Evolutionary conservation across 2,329 filamentous ascomycete species (phyloP).

Genomic region (Onygenales sp.): DNA sequence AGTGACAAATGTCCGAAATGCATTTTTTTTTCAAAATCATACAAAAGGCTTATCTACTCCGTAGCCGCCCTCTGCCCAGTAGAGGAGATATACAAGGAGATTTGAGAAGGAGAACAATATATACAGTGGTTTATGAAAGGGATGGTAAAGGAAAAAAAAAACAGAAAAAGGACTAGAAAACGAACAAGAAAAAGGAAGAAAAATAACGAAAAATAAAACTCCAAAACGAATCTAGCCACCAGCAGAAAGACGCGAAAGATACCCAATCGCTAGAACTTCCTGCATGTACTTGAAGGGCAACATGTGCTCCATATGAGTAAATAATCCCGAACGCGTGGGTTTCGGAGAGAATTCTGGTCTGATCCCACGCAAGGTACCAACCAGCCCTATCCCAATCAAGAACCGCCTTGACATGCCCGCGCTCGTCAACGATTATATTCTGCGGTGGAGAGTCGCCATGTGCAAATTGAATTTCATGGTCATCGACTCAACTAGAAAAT

Average conservation of each 20-base stretch:
- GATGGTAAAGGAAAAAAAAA: no score
- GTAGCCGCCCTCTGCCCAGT: no score
- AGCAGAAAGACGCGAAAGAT: background rate
- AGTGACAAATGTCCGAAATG: no score
- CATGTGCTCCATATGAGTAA: background rate
- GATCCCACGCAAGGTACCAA: conserved; percentile 6
- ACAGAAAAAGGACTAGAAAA: no score
- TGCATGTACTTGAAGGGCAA: background rate
- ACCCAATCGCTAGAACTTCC: background rate
- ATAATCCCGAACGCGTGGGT: background rate
- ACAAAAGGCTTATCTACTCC: no score
- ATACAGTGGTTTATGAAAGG: no score
- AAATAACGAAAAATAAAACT: no score
- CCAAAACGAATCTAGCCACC: background rate
- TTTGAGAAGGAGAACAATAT: no score
- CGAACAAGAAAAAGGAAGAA: no score
- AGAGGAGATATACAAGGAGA: no score
- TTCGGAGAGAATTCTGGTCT: background rate
- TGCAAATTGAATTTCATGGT: conserved; percentile 7
- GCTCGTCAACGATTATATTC: conserved; percentile 12
- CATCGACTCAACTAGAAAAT: conserved; percentile 2
- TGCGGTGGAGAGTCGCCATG: conserved; percentile 12
- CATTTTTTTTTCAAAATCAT: no score
- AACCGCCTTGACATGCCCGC: conserved; percentile 9
- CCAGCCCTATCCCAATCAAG: conserved; percentile 12